Evolutionary conservation across 169 alveolate species (phyloP).

Genomic region (Toxoplasma gondii): DNA sequence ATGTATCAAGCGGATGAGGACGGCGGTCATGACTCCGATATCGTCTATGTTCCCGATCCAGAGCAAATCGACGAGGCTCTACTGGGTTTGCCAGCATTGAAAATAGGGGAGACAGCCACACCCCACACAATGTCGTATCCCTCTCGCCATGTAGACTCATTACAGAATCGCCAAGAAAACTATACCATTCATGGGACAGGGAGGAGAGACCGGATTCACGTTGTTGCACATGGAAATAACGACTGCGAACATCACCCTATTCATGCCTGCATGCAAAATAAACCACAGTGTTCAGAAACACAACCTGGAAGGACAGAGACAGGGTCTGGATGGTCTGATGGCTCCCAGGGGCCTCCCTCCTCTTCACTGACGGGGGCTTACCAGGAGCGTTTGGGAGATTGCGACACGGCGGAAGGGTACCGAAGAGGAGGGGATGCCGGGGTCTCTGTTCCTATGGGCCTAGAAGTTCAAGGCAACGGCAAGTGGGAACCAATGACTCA

Average conservation of each 20-base stretch:
- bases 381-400: too few relatives aligned
- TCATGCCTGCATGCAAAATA: too few relatives aligned
- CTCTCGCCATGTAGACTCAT: not conserved
- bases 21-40: slow-evolving; percentile 22
- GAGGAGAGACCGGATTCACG: too few relatives aligned
- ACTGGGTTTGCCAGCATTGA: not conserved
- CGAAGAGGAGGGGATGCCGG: not conserved
- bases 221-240: too few relatives aligned
- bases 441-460: not conserved
- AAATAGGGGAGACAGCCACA: not conserved
- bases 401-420: not conserved
- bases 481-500: not conserved
- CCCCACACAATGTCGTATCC: not conserved
- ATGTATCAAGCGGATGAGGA: slow-evolving; percentile 50
- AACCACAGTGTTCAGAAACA: too few relatives aligned
- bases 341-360: too few relatives aligned
- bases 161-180: too few relatives aligned
- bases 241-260: too few relatives aligned
- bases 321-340: too few relatives aligned
- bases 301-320: too few relatives aligned
- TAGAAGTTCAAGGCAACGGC: not conserved
- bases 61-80: slow-evolving; percentile 50
- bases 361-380: too few relatives aligned
- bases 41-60: slow-evolving; percentile 55
- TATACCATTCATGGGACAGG: too few relatives aligned